Conservation (phyloP, 768 basidiomycete species). For the Dentipellis fragilis region DNA sequence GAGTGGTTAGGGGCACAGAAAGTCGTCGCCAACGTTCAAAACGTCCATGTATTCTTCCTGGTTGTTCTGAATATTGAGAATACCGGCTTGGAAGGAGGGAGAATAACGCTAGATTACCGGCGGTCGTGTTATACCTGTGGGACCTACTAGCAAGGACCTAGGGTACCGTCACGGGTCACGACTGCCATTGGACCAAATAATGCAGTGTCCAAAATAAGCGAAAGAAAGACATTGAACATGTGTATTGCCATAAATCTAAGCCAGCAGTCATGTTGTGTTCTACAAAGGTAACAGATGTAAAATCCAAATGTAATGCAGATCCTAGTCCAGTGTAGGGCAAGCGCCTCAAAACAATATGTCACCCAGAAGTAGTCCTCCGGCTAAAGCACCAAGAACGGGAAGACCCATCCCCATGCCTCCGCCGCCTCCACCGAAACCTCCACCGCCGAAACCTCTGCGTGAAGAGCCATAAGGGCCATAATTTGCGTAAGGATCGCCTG, state of each 20-base stretch:
- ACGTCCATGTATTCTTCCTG: too few relatives aligned
- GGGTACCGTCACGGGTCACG: too few relatives aligned
- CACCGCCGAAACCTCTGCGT: neutral
- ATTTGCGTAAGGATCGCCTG: slow-evolving; percentile 11
- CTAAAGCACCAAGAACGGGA: slow-evolving; percentile 25
- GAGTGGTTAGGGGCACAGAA: too few relatives aligned
- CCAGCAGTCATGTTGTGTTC: neutral
- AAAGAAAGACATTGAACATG: neutral
- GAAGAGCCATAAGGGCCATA: neutral
- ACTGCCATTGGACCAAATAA: too few relatives aligned
- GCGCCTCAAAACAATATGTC: slow-evolving; percentile 13
- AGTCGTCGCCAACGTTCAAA: too few relatives aligned
- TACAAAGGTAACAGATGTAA: neutral
- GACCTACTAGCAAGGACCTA: too few relatives aligned
- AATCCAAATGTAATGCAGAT: neutral
- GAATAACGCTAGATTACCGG: too few relatives aligned
- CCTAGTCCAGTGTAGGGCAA: neutral
- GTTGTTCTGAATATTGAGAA: too few relatives aligned
- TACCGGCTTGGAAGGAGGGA: too few relatives aligned
- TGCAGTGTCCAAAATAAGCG: too few relatives aligned
- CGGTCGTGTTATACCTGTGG: too few relatives aligned
- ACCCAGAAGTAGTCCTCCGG: slow-evolving; percentile 26
- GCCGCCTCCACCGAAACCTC: slow-evolving; percentile 15
- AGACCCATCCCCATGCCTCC: slow-evolving; percentile 17
- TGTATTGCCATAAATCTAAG: neutral